These are phyloP conservation scores for Acephala macrosclerotiorum DNA, from an alignment of 2,329 filamentous ascomycete genomes.

Conservation along the genomic window DNA sequence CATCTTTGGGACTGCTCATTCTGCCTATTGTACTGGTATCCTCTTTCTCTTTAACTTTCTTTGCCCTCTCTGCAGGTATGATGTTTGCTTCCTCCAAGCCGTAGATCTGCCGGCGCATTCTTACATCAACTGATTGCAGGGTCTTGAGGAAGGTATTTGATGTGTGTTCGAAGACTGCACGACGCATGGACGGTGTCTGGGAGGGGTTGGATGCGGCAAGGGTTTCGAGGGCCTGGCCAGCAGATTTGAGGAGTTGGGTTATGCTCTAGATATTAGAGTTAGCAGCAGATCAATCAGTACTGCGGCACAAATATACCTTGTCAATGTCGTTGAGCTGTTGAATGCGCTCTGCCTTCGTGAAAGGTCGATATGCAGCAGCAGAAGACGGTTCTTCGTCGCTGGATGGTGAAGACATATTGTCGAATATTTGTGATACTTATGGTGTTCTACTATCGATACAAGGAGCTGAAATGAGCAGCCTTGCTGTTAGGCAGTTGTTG, in stretches of 20 bases:
- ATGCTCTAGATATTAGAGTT: constrained; percentile 40
- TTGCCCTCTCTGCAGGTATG: constrained; percentile 54
- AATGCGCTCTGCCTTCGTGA: constrained; percentile 80
- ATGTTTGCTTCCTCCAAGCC: constrained; percentile 84
- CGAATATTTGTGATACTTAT: not conserved
- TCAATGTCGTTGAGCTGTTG: constrained; percentile 83
- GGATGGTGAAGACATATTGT: constrained; percentile 18
- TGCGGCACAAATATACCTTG: constrained; percentile 53
- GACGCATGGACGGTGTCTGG: constrained; percentile 30
- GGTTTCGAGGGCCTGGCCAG: constrained; percentile 68
- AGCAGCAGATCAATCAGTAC: not conserved
- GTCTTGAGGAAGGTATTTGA: constrained; percentile 74
- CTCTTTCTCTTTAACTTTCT: constrained; percentile 30
- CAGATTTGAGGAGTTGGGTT: constrained; percentile 60
- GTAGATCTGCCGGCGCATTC: constrained; percentile 77
- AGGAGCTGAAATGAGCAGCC: no score
- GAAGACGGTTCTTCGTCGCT: constrained; percentile 10
- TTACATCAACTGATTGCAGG: constrained; percentile 77
- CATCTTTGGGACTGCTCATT: constrained; percentile 23
- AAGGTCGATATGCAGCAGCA: constrained; percentile 46
- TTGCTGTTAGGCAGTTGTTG: no score
- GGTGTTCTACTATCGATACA: no score
- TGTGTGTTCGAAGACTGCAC: constrained; percentile 61
- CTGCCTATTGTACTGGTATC: constrained; percentile 8
- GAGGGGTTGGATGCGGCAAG: constrained; percentile 55